Evolutionary conservation across 495 filamentous ascomycete genomes (phyloP).

Genomic region (Niebla homalea): DNA sequence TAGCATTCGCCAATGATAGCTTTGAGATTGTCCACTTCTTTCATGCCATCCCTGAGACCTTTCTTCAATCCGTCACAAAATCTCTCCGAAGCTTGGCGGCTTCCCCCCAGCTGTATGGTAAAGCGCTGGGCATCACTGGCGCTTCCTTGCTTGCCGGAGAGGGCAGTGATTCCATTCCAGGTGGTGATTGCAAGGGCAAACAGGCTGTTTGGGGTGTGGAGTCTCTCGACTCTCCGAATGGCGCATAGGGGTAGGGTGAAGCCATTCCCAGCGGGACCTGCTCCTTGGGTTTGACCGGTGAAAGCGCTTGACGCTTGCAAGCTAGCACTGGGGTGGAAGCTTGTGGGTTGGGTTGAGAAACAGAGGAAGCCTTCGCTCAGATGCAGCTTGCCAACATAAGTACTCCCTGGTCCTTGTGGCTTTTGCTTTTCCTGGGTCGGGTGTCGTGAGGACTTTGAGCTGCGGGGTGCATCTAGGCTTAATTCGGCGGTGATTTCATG

Average conservation of each 20-base stretch:
- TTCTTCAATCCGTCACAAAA: conserved; percentile 94
- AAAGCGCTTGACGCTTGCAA: conserved; percentile 60
- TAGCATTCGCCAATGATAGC: conserved; percentile 71
- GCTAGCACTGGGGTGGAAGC: conserved; percentile 68
- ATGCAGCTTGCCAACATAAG: conserved; percentile 87
- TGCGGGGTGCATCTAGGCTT: conserved; percentile 54
- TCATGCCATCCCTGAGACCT: conserved; percentile 69
- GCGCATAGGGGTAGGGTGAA: conserved; percentile 92
- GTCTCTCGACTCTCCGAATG: conserved; percentile 78
- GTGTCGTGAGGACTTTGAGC: conserved; percentile 23
- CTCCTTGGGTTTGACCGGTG: conserved; percentile 79
- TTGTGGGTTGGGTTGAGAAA: conserved; percentile 86
- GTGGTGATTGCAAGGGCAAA: conserved; percentile 91
- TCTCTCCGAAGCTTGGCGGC: conserved; percentile 74
- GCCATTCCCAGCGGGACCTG: conserved; percentile 87
- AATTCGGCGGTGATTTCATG: conserved; percentile 95
- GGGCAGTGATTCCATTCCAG: conserved; percentile 63
- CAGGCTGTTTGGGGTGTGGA: conserved; percentile 80
- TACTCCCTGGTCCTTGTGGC: conserved; percentile 51
- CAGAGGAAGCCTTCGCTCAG: conserved; percentile 88
- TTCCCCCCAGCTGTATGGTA: conserved; percentile 79
- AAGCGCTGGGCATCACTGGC: conserved; percentile 60
- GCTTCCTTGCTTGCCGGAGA: conserved; percentile 36
- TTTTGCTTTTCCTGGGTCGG: conserved; percentile 46
- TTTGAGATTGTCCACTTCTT: conserved; percentile 70